Percentiles rank a stretch among this genome's conserved stretches.
Evolutionary conservation across 2,329 filamentous ascomycete species (phyloP).

Genomic region (Stagonosporopsis rhizophila): DNA sequence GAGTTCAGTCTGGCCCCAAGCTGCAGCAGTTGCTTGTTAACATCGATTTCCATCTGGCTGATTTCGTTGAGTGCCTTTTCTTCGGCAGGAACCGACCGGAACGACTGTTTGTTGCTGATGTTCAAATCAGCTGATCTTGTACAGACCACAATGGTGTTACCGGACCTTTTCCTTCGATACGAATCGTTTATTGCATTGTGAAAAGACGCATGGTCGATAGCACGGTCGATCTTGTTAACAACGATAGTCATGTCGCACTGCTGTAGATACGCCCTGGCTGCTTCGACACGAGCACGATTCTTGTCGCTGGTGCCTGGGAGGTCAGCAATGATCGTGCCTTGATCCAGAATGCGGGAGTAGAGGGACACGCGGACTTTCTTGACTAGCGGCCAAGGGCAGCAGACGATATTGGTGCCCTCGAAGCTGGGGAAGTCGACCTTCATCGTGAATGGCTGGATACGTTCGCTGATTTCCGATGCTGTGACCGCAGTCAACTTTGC

Average conservation of each 20-base stretch:
- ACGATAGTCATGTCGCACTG: slow-evolving; percentile 30
- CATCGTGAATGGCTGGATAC: slow-evolving; percentile 23
- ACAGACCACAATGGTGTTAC: slow-evolving; percentile 28
- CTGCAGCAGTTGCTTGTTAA: not conserved
- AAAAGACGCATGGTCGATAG: slow-evolving; percentile 13
- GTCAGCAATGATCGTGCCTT: slow-evolving; percentile 27
- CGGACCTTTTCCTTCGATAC: slow-evolving; percentile 19
- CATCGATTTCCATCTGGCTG: not conserved
- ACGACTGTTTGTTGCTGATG: not conserved
- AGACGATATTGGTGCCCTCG: slow-evolving; percentile 19
- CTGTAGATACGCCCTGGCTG: slow-evolving; percentile 23
- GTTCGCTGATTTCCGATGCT: slow-evolving; percentile 16
- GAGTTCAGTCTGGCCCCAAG: not conserved
- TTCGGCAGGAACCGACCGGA: slow-evolving; percentile 1
- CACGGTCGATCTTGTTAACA: slow-evolving; percentile 26
- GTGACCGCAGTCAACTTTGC: slow-evolving; percentile 6
- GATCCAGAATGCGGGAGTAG: slow-evolving; percentile 12
- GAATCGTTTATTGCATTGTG: slow-evolving; percentile 23
- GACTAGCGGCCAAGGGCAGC: slow-evolving; percentile 35
- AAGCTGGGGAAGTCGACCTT: slow-evolving; percentile 12
- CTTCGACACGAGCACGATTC: slow-evolving; percentile 19
- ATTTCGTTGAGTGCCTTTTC: slow-evolving; percentile 10
- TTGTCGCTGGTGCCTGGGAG: slow-evolving; percentile 26
- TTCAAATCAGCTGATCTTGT: slow-evolving; percentile 30
- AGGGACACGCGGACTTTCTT: slow-evolving; percentile 20